Conservation (phyloP, 495 filamentous ascomycete genomes). For the Aspergillus steynii region DNA sequence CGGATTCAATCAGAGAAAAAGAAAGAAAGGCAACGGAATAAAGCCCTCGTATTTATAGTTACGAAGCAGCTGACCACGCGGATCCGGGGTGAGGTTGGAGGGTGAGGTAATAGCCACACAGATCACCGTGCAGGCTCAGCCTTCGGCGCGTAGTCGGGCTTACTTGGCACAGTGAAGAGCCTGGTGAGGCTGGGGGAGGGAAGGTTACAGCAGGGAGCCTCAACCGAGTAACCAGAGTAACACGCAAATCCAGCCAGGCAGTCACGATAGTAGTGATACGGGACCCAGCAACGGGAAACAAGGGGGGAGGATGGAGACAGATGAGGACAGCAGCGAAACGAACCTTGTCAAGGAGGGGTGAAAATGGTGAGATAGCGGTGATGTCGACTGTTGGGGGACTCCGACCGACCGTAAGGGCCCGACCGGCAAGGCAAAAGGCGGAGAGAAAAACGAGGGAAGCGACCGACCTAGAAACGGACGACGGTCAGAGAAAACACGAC, state of each 20-base stretch:
- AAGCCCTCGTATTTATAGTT: neutral
- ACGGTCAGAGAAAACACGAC: constrained; percentile 8
- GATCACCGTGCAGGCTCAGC: constrained; percentile 11
- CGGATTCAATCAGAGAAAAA: neutral
- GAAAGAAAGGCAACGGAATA: neutral
- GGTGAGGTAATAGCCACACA: constrained; percentile 1
- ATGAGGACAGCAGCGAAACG: neutral
- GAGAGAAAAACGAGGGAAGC: constrained; percentile 26
- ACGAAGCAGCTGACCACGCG: neutral
- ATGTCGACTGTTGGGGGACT: constrained; percentile 24
- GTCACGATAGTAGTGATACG: neutral
- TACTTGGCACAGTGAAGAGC: constrained; percentile 18
- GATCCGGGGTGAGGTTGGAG: neutral
- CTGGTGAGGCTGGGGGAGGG: constrained; percentile 6
- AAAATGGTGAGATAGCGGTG: constrained; percentile 27
- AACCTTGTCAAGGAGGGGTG: constrained; percentile 24
- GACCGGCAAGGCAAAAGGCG: constrained; percentile 28
- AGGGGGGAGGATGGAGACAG: constrained; percentile 9
- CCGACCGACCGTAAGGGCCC: constrained; percentile 19
- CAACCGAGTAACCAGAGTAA: constrained; percentile 1
- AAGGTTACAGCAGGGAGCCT: constrained; percentile 5
- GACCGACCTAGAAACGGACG: constrained; percentile 16
- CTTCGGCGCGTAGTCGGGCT: constrained; percentile 13
- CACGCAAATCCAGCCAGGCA: constrained; percentile 1
- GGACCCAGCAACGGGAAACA: neutral